Base-by-base conservation (phyloP, 495 filamentous ascomycete species). In the Lepidopterella palustris region DNA sequence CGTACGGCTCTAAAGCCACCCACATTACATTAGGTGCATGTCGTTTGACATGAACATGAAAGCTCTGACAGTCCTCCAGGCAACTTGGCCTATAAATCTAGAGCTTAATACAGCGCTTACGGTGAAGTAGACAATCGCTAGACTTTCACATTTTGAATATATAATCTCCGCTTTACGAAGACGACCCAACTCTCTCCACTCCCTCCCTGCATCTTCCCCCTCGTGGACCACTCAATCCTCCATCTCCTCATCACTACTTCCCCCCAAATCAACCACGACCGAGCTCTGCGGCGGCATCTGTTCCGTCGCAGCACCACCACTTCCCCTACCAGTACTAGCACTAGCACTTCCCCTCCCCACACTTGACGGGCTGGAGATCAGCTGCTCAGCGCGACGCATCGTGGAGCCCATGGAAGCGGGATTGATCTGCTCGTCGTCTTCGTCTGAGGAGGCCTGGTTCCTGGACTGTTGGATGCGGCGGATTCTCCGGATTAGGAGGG, bases 401-500 rank as follows among this genome's bases (percentile, higher is more conserved):
- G 45, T 21, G 20, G 47, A 50, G 24, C 47, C 47, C n/a, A 27
- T n/a, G n/a, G 25, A 25, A 13, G 47, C 5, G 5, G 47, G 20
- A 25, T 27, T 5, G 18, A 18, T 3, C 35, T 42, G 35, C 35
- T 42, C 18, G 35, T 53, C 57, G 10, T 53, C 71, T 20, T 63
- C 61, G 1, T 73, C 68, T 54, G 74, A 70, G 57, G 73, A 70
- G 42, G 61, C 64, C 3, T 70, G 68, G 45, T 71, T 64, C 27
- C 61, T 61, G 11, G 63, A 50, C 10, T 61, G 48, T 61, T 73
- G 71, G 10, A 74, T 58, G 3, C 73, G 70, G 55, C 65, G 58
- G 49, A 80, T 72, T 55, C 72, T 71, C 11, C 75, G 69, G 4
- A 72, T 21, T 13, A 78, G 56, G 21, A 74, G 45, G 11, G 57